Base-by-base conservation (phyloP, 2,329 filamentous ascomycete genomes). In the Dothistroma septosporum region DNA sequence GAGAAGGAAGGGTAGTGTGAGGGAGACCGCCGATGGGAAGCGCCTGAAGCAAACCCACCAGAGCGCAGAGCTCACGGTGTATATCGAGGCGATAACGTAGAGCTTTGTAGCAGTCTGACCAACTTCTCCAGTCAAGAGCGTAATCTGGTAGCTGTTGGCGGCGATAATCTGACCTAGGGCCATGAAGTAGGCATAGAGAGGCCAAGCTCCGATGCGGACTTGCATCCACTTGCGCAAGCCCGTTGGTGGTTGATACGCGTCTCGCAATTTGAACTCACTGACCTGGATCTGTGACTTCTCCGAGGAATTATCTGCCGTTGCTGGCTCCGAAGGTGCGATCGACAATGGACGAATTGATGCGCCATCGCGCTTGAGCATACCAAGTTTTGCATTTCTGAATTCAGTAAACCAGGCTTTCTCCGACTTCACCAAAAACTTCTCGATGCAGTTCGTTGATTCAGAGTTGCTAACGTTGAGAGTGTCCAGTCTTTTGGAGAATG, bases 91-190 rank as follows among this genome's bases (percentile, higher is more conserved):
- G 16, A 86, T 80, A 50, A 79, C 78, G 70, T 87, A 87, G 0
- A 87, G 76, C 67, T 85, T 84, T 35, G 75, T 72, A 4, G 84
- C 81, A 1, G 79, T 78, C 68, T 86, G 79, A 53, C 83, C 84
- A 22, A 84, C 77, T 64, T 85, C 80, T 24, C 85, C 85, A 0
- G 84, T 85, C 14, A 88, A 77, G 16, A 88, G 77, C 0, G 84
- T 86, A 66, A 88, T 83, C 68, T 88, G 85, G 72, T 87, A 87
- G 0, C 82, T 85, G 72, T 86, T 87, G 59, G 83, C 82, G 0
- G 85, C 82, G 55, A 87, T 83, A 63, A 87, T 83, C 66, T 87
- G 84, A 19, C 83, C 82, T 22, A 86, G 76, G 8, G 83, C 83
- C n/a, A 87, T 77, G 55, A 87, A 77, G 64, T 86, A 78, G 5